Conservation (phyloP, 257 asterid species). For the Eustoma russellianum region DNA sequence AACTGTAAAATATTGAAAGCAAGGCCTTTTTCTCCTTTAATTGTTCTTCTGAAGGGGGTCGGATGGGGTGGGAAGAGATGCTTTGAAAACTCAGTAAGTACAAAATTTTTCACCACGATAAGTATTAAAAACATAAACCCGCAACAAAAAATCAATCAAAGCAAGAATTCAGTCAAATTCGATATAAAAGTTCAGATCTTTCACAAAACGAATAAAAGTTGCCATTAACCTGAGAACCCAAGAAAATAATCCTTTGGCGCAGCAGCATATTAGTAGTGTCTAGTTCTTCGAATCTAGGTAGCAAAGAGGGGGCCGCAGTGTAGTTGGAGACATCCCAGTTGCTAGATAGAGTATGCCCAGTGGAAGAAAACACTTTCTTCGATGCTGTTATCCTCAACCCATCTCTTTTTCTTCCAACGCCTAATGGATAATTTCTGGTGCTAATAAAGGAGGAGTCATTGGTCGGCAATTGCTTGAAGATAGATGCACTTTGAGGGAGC, state of each 20-base stretch:
- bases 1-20: neutral
- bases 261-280: conserved; percentile 98
- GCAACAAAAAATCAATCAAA: neutral
- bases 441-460: neutral
- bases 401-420: conserved; percentile 7
- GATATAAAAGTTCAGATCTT: conserved; percentile 4
- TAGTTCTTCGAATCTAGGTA: conserved; percentile 89
- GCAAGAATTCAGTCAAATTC: conserved; percentile 1
- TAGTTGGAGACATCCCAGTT: conserved; percentile 56
- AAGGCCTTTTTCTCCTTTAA: no score
- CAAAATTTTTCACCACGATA: no score
- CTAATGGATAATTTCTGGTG: neutral
- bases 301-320: conserved; percentile 62
- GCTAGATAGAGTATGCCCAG: conserved; percentile 28
- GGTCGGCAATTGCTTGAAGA: conserved; percentile 8
- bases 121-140: neutral
- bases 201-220: neutral
- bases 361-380: conserved; percentile 18
- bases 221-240: conserved; percentile 66
- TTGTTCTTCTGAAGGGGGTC: no score
- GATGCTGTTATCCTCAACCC: conserved; percentile 30
- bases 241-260: conserved; percentile 83
- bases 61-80: no score
- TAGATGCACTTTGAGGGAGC: conserved; percentile 7
- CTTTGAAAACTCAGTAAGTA: no score